Percentiles rank a stretch among this genome's conserved stretches.
phyloP scores from a whole-genome alignment of 2,329 filamentous ascomycete genomes.

The Apiospora koreana region DNA sequence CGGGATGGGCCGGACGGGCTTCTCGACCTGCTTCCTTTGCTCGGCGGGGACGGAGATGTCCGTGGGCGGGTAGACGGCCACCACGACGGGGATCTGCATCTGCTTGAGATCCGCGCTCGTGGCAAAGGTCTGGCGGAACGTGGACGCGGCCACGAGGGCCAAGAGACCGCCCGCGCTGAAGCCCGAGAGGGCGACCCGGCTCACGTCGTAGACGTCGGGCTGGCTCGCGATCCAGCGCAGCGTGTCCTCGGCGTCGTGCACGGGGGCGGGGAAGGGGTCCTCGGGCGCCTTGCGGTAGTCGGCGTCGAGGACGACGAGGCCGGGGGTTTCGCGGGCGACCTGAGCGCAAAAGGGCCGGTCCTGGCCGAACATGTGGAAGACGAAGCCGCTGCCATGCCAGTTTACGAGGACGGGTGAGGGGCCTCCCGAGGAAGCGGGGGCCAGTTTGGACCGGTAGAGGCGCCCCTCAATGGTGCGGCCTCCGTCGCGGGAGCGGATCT shows the following conservation, averaged over 20 bases:
- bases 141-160: slow-evolving; percentile 26
- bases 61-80: slow-evolving; percentile 16
- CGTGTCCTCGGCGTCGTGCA: slow-evolving; percentile 67
- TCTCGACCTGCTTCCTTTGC: slow-evolving; percentile 17
- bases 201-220: slow-evolving; percentile 54
- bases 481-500: not conserved
- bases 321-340: slow-evolving; percentile 47
- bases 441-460: not conserved
- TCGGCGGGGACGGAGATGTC: slow-evolving; percentile 17
- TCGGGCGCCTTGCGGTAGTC: slow-evolving; percentile 70
- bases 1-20: slow-evolving; percentile 17
- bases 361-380: slow-evolving; percentile 62
- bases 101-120: not conserved
- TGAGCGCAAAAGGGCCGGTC: slow-evolving; percentile 62
- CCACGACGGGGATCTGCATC: slow-evolving; percentile 13
- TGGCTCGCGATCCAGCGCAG: slow-evolving; percentile 54
- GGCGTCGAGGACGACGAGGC: slow-evolving; percentile 63
- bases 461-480: not conserved
- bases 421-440: slow-evolving; percentile 16
- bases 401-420: slow-evolving; percentile 59
- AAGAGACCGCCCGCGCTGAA: slow-evolving; percentile 65
- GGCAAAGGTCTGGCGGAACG: not conserved
- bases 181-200: slow-evolving; percentile 59
- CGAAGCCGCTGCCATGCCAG: slow-evolving; percentile 69
- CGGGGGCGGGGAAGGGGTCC: slow-evolving; percentile 63